phyloP scores from a whole-genome alignment of 768 basidiomycete genomes.

The Boletus rex-veris region DNA sequence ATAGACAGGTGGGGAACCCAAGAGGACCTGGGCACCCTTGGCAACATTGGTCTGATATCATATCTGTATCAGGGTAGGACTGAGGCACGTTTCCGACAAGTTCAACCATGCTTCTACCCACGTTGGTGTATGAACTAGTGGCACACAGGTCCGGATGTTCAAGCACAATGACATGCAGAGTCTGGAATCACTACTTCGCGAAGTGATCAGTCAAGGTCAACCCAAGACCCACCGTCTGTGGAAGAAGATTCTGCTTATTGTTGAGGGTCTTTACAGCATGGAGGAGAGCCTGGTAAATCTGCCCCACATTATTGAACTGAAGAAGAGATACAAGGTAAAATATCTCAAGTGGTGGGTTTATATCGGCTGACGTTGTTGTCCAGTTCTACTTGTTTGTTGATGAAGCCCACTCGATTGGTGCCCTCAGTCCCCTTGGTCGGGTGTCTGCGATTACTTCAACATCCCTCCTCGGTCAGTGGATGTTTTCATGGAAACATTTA shows the following conservation, averaged over 20 bases:
- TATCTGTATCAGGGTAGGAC: too few species aligned
- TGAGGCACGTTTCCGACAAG: constrained; percentile 98
- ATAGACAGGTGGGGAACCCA: too few species aligned
- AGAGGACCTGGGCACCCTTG: too few species aligned
- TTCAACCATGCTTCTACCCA: constrained; percentile 95
- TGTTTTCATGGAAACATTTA: constrained; percentile 98
- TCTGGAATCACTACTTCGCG: constrained; percentile 76
- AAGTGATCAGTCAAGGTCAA: constrained; percentile 95
- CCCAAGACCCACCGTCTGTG: constrained; percentile 98
- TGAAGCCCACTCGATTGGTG: constrained; percentile 97
- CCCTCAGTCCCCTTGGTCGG: constrained; percentile 93
- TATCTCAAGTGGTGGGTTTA: constrained; percentile 11
- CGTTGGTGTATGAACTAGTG: constrained; percentile 84
- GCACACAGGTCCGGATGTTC: constrained; percentile 88
- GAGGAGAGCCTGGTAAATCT: constrained; percentile 92
- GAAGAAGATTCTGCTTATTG: constrained; percentile 95
- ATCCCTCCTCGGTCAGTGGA: constrained; percentile 79
- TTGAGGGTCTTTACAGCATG: constrained; percentile 98
- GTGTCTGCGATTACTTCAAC: constrained; percentile 92
- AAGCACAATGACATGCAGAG: constrained; percentile 94
- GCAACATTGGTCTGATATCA: too few species aligned
- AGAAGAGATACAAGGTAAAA: constrained; percentile 88
- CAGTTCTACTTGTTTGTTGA: constrained; percentile 96
- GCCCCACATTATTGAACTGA: constrained; percentile 79
- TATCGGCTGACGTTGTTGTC: not conserved